These are phyloP conservation scores for Heritiera littoralis DNA, from an alignment of 345 rosid species.

Conservation along the genomic window DNA sequence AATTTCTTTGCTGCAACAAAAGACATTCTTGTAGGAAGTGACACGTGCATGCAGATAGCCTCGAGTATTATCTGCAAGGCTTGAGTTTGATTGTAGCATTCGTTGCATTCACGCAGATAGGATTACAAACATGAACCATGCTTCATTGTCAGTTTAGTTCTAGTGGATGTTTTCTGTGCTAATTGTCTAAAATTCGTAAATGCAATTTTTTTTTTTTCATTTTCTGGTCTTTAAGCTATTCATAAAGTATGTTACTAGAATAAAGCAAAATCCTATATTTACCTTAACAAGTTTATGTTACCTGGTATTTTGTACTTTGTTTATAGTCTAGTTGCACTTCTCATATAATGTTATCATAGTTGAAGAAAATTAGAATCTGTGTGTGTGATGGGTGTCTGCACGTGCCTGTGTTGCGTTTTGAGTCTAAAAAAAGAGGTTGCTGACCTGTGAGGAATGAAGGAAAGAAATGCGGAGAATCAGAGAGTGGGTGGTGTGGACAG, in stretches of 20 bases:
- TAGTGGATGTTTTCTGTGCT: neutral
- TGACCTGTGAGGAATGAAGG: too few relatives aligned
- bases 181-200: neutral
- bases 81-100: neutral
- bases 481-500: neutral
- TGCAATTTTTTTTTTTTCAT: neutral
- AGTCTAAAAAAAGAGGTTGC: neutral
- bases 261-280: neutral
- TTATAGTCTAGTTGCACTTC: constrained; percentile 2
- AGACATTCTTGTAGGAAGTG: neutral
- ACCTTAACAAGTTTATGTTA: neutral
- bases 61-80: neutral
- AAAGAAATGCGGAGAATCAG: neutral
- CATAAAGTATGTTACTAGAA: neutral
- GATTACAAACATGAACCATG: neutral
- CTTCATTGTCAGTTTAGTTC: neutral
- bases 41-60: neutral
- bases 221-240: neutral
- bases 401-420: too few relatives aligned
- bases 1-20: neutral
- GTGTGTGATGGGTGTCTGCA: neutral
- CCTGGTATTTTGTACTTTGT: neutral
- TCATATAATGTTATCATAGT: neutral
- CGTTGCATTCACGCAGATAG: neutral
- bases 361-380: neutral